Evolutionary conservation across 106 monocot genomes (phyloP), one percentile per base, ranked within the genome.

Genomic region (Allium cepa): DNA sequence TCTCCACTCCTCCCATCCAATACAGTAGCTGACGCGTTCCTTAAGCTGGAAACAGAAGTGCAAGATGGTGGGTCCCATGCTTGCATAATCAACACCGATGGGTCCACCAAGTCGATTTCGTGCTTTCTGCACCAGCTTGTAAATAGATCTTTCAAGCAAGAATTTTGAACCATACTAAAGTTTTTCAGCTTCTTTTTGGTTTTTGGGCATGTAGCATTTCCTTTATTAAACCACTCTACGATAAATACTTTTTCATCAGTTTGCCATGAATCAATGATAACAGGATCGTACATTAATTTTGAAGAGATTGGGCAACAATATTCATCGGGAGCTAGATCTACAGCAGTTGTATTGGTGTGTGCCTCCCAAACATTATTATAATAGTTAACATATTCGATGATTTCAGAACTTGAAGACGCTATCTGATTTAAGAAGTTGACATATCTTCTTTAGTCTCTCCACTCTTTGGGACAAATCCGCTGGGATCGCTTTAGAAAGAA

Each of bases 271-370:
- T 85, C 64, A 67, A 99, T 93, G 70, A 90, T 69, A 47, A 99
- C 93, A 11, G 99, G 93, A 78, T 99, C 93, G 72, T 71, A 72
- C 99, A 99, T 99, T 46, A 99, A 36, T 62, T 70, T 85, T 49
- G 62, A 78, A 64, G 99, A 90, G 65, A 99, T 77, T 46, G 99
- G 99, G 66, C 93, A 99, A 56, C 50, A 73, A 64, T 81, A 93
- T 72, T 87, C 87, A 59, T 79, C 75, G 69, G 97, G 99, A 61
- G 84, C 82, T 28, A 27, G 8, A 63, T 70, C 61, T 61, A 63
- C 12, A 74, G 26, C 50, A 47, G 62, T 50, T 50, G 57, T 22
- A 66, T 71, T 67, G 60, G 18, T 85, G 22, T 53, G 66, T 67
- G 26, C 9, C 8, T 77, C 74, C 17, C 27, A 22, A 48, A 26